Conservation (phyloP, 371 early-diverging fungal genomes). For the Aphelidium insulamus region DNA sequence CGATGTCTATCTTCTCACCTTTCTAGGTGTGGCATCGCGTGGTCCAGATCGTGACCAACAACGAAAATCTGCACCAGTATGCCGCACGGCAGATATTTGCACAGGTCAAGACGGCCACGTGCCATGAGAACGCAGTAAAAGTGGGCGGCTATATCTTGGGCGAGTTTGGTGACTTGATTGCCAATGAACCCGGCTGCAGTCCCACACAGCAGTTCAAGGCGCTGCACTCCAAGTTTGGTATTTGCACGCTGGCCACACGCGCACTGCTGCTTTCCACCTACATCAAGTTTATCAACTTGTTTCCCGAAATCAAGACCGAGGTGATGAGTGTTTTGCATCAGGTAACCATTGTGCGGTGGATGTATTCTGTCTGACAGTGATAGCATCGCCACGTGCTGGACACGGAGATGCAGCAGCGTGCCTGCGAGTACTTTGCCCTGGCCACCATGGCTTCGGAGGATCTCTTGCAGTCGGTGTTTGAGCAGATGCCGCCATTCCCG, state of each 20-base stretch:
- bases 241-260: constrained; percentile 51
- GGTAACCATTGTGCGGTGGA: too few species aligned
- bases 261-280: constrained; percentile 74
- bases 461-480: constrained; percentile 74
- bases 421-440: constrained; percentile 80
- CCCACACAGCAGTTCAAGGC: constrained; percentile 84
- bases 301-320: constrained; percentile 84
- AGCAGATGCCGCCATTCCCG: constrained; percentile 91
- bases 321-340: constrained; percentile 60
- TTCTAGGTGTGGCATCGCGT: constrained; percentile 95
- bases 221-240: constrained; percentile 64
- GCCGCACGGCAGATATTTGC: constrained; percentile 63
- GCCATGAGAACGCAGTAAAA: constrained; percentile 81
- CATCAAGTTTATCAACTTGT: constrained; percentile 79
- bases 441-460: constrained; percentile 58
- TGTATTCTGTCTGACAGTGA: too few species aligned
- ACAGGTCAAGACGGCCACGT: constrained; percentile 53
- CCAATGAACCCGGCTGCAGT: constrained; percentile 49
- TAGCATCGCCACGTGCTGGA: constrained; percentile 67
- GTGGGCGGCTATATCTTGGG: constrained; percentile 89
- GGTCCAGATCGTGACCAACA: constrained; percentile 78
- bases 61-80: constrained; percentile 80
- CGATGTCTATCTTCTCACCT: too few species aligned
- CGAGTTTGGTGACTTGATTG: constrained; percentile 86
- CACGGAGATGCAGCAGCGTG: constrained; percentile 85